Base-by-base conservation (phyloP, 202 grass and related monocot species). In the Setaria viridis region DNA sequence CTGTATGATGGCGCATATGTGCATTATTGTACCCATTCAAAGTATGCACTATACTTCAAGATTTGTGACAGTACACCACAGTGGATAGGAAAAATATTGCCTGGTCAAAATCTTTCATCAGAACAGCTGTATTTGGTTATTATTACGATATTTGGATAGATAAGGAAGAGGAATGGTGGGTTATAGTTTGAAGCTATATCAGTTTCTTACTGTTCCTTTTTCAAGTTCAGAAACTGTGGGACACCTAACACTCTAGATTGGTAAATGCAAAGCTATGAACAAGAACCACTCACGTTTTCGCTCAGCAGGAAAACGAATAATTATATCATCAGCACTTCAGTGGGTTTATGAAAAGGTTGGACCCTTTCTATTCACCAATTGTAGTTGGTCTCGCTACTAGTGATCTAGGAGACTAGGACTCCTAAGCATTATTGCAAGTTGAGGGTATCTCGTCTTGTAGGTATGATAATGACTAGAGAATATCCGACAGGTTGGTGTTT, bases 361-460 rank as follows among this genome's bases (percentile, higher is more conserved):
- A 29, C 46, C 69, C 58, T 54, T 48, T 80, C 68, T 73, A 77
- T 56, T 25, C 62, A 34, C 48, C 57, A 73, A 65, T 32, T 35
- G 39, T 49, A 48, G 74, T 17, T 34, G 69, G 16, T 53, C n/a
- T 53, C 63, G 56, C 56, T 86, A 62, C 67, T 19, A 45, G 46
- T 35, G 68, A 74, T 37, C 58, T 66, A 74, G 37, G 37, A 39
- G 37, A 39, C 3, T 39, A 39, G n/a, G 68, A 86, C 66, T 55
- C 85, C 59, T 11, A 5, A 56, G 46, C n/a, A 74, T 29, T 78
- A 85, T 78, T 59, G 74, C 17, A 16, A 85, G 16, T 58, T 69
- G 7, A 19, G 37, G 35, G 37, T 42, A 37, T 67, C 65, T 17
- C 1, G 35, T 37, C 39, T 11, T n/a, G 39, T 45, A 69, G 17